Evolutionary conservation across 2,329 filamentous ascomycete species (phyloP), one percentile per base, ranked within the genome.

Genomic region (Orbilia oligospora): DNA sequence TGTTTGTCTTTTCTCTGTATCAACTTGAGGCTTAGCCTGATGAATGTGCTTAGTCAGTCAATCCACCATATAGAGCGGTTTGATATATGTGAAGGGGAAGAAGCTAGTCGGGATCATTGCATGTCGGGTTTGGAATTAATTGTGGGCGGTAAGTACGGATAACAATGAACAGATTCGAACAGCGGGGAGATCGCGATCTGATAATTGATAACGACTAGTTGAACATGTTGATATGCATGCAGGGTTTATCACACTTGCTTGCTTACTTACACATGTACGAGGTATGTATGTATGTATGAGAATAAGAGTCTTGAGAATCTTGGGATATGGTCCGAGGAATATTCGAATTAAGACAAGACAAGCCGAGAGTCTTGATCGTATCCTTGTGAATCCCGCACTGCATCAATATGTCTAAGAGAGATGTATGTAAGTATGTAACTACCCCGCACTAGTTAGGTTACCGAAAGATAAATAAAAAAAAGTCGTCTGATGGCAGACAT

Each of bases 171-270:
- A 46, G 12, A 14, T 20, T 9, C n/a, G 9, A 51, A 33, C 18
- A 38, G 24, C 36, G 24, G 24, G 27, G 27, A 38, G 63, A 75
- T 75, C 71, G 71, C 71, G 71, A 75, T 75, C 71, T 75, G 71
- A 75, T 75, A 73, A 75, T 27, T n/a, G 20, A 27, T 53, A 10
- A 3, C 18, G 18, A 5, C 36, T 38, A 14, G 36, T 38, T 38
- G 27, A 6, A 30, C 27, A 30, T n/a, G n/a, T n/a, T n/a, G n/a
- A n/a, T n/a, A n/a, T n/a, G n/a, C n/a, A n/a, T 30, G 33, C 33
- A 36, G 33, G 33, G 33, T 36, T 41, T 6, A 6, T 30, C 27
- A n/a, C n/a, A n/a, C n/a, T n/a, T n/a, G n/a, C n/a, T n/a, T n/a
- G n/a, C n/a, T n/a, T n/a, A n/a, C n/a, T n/a, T n/a, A n/a, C n/a